Conservation (phyloP, 2,329 filamentous ascomycete species). For the Paecilomyces dactylethromorphus region DNA sequence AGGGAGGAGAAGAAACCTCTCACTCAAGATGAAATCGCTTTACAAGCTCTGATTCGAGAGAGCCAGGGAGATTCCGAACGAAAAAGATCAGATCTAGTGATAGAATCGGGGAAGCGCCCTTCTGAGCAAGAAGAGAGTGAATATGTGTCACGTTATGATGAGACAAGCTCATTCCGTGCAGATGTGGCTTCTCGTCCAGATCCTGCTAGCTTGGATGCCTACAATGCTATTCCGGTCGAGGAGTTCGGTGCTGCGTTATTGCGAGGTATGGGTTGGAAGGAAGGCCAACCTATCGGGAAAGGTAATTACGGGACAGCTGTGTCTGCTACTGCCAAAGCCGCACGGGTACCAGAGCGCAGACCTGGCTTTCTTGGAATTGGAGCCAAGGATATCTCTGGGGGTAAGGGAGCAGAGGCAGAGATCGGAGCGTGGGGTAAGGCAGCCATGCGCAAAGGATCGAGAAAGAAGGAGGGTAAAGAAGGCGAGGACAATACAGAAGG, state of each 20-base stretch:
- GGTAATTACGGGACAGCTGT: conserved; percentile 43
- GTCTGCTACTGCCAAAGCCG: conserved; percentile 39
- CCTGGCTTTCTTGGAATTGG: conserved; percentile 82
- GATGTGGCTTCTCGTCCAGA: conserved; percentile 69
- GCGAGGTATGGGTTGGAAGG: conserved; percentile 93
- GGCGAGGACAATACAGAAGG: conserved; percentile 33
- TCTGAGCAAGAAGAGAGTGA: conserved; percentile 16
- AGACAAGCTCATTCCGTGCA: conserved; percentile 57
- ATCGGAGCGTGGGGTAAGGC: conserved; percentile 72
- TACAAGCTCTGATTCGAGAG: conserved; percentile 61
- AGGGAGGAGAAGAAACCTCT: conserved; percentile 27
- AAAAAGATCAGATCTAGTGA: conserved; percentile 46
- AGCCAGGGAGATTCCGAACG: conserved; percentile 34
- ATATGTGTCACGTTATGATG: conserved; percentile 22
- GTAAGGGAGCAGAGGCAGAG: conserved; percentile 55
- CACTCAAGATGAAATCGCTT: conserved; percentile 56
- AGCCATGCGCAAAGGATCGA: conserved; percentile 49
- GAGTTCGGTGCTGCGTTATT: conserved; percentile 89
- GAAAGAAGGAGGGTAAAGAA: conserved; percentile 47
- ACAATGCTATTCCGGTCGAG: conserved; percentile 83
- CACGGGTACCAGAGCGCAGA: conserved; percentile 61
- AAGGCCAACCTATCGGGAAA: conserved; percentile 52
- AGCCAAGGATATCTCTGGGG: conserved; percentile 65
- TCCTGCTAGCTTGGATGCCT: conserved; percentile 71
- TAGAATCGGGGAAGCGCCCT: conserved; percentile 31